Conservation (phyloP, 1,284 basidiomycete genomes). For the Puccinia novopanici region DNA sequence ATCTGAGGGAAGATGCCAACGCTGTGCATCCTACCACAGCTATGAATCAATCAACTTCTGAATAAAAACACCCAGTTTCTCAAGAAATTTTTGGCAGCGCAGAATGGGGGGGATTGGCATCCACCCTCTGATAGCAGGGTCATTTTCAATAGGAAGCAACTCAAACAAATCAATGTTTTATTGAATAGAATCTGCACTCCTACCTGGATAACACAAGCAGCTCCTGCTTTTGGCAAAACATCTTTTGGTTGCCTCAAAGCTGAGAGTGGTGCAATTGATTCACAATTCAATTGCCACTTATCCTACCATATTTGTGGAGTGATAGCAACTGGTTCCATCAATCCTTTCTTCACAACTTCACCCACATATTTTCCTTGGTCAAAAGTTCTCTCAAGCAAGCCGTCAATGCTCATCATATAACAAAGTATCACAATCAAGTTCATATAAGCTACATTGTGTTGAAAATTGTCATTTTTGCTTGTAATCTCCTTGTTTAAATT, state of each 20-base stretch:
- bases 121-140: not conserved
- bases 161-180: not conserved
- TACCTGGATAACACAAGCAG: slow-evolving; percentile 10
- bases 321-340: not conserved
- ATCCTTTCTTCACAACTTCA: slow-evolving; percentile 31
- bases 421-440: slow-evolving; percentile 25
- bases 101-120: not conserved
- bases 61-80: too few relatives aligned
- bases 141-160: not conserved
- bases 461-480: too few relatives aligned
- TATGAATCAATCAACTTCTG: too few relatives aligned
- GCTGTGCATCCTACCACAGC: too few relatives aligned
- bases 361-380: slow-evolving; percentile 32
- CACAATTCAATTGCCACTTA: slow-evolving; percentile 22
- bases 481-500: too few relatives aligned
- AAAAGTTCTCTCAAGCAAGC: slow-evolving; percentile 10
- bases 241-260: slow-evolving; percentile 23
- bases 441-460: too few relatives aligned
- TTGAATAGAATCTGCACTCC: slow-evolving; percentile 4
- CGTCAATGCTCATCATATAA: not conserved
- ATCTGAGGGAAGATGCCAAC: too few relatives aligned
- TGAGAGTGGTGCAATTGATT: too few relatives aligned
- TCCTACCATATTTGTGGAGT: slow-evolving; percentile 22
- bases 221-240: slow-evolving; percentile 24
- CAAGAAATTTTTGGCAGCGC: too few relatives aligned